phyloP scores from a whole-genome alignment of 345 rosid species.

The Brassica incana region DNA sequence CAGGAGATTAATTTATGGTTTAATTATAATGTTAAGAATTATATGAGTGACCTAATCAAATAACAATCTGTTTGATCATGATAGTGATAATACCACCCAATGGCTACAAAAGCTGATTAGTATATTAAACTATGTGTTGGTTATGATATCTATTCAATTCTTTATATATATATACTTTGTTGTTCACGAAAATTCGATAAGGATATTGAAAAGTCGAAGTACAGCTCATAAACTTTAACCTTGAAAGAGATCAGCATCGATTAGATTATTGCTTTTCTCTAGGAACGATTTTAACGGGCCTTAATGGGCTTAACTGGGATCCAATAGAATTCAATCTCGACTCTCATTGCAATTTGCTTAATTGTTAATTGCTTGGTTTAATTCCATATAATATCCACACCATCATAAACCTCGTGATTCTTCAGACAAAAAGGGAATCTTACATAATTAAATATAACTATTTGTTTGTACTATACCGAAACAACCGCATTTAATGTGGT shows the following conservation, averaged over 20 bases:
- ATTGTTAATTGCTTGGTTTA: not conserved
- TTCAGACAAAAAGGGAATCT: not conserved
- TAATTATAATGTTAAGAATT: conserved; percentile 9
- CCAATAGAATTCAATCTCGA: not conserved
- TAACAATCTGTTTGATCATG: conserved; percentile 23
- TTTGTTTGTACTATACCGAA: not conserved
- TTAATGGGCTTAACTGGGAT: conserved; percentile 11
- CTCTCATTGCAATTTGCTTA: not conserved
- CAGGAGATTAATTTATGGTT: not conserved
- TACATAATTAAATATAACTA: not conserved
- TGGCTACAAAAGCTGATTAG: not conserved
- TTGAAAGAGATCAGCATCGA: not conserved
- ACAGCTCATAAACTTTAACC: not conserved
- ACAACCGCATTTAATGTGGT: conserved; percentile 19
- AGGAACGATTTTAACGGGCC: conserved; percentile 4
- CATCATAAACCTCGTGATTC: conserved; percentile 1
- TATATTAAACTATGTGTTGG: conserved; percentile 16
- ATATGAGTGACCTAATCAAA: conserved; percentile 19
- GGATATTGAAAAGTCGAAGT: conserved; percentile 9
- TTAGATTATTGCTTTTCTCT: not conserved
- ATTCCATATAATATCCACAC: not conserved
- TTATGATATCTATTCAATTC: conserved; percentile 10
- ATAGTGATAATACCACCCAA: conserved; percentile 27
- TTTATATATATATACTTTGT: not conserved
- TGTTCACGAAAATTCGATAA: not conserved